Evolutionary conservation across 148 eudicot genomes (phyloP), one percentile per base, ranked within the genome.

Genomic region (Diospyros kaki): DNA sequence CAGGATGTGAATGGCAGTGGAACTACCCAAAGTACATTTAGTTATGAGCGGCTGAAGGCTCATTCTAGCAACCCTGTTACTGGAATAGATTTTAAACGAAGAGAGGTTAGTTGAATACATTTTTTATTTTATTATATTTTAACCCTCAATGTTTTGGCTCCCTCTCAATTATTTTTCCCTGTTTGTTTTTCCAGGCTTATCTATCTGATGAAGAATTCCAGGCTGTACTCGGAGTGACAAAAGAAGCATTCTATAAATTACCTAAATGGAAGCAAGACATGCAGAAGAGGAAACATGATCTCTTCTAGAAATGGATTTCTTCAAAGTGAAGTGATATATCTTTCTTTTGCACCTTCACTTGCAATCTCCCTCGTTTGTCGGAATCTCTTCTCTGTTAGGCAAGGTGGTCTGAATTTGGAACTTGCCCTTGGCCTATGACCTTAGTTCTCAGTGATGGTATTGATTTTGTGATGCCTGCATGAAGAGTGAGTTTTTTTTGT

Each of bases 201-300:
- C 91, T 95, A 53, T 84, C 97, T 38, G 98, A 86, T 40, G 94
- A 93, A 72, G 99, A 95, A 78, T 95, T 95, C 78, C 82, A 83
- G 85, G 67, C 89, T 55, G 81, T 95, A 8, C 80, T 95, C 7
- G 90, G 88, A 28, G 67, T 87, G 83, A 71, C 89, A 11, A 95
- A 92, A 85, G 97, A 87, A 73, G 91, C 83, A 7, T 95, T 95
- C 75, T 85, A 86, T 78, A 89, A 90, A 78, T 79, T 93, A 83
- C 99, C 99, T 0, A 88, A 87, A 79, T 95, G 99, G 99, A 95
- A 95, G 90, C 98, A 95, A 85, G 99, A 95, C 83, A 74, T 91
- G 91, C 90, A 81, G 68, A 95, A 95, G 83, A 93, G 75, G 88
- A 95, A 95, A 78, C 78, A 83, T 6, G 99, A 95, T 84, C 91